phyloP scores from a whole-genome alignment of 2,329 filamentous ascomycete species.

The Penicillium sumatraense region DNA sequence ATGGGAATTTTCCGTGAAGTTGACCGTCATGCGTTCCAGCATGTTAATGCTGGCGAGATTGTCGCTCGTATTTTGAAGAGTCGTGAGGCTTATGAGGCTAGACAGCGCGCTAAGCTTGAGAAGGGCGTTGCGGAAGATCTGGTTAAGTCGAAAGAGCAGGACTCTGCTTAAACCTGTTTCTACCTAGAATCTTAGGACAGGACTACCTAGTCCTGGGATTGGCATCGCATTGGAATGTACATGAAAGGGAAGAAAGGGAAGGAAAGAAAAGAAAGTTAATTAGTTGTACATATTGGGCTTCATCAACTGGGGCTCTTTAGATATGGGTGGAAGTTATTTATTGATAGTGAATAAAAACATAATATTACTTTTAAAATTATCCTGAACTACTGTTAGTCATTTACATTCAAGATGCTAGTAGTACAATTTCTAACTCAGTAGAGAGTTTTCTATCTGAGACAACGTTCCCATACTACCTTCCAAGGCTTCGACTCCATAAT shows the following conservation, averaged over 20 bases:
- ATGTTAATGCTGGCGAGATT: slow-evolving; percentile 91
- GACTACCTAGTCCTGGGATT: too few relatives aligned
- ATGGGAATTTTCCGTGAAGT: slow-evolving; percentile 86
- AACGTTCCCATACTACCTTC: too few relatives aligned
- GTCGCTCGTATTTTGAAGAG: slow-evolving; percentile 88
- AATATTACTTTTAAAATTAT: background rate
- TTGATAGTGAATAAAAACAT: background rate
- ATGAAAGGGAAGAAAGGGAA: slow-evolving; percentile 9
- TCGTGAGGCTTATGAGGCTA: slow-evolving; percentile 84
- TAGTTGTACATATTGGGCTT: slow-evolving; percentile 21
- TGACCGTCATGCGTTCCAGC: slow-evolving; percentile 74
- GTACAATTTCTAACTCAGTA: too few relatives aligned
- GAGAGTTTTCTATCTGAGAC: too few relatives aligned
- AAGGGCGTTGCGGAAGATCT: slow-evolving; percentile 79
- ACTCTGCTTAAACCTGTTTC: slow-evolving; percentile 29
- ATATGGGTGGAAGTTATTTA: background rate
- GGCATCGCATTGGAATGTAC: too few relatives aligned
- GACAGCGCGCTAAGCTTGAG: slow-evolving; percentile 85
- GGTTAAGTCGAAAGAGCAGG: slow-evolving; percentile 62
- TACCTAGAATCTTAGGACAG: background rate
- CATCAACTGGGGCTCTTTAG: slow-evolving; percentile 19
- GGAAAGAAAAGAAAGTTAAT: slow-evolving; percentile 15
- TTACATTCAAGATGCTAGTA: too few relatives aligned
- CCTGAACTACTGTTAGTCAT: too few relatives aligned
- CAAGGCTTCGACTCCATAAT: too few relatives aligned